Percentiles rank a stretch among this genome's conserved stretches.
These are phyloP conservation scores for Citrus mangshanensis DNA, from an alignment of 345 rosid species.

Conservation along the genomic window DNA sequence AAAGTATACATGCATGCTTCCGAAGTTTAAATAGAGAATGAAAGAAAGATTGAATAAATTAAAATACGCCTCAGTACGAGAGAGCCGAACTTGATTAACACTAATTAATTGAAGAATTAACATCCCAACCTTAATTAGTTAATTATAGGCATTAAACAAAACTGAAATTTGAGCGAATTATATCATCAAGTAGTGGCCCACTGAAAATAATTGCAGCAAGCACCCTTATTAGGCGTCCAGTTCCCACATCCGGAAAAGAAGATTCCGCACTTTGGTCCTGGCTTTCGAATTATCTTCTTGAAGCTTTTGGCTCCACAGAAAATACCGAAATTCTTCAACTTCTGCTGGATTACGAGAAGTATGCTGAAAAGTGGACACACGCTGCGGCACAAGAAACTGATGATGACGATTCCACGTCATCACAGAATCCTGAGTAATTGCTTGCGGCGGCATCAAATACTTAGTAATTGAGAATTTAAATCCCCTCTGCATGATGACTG, in stretches of 20 bases:
- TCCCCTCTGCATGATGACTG: constrained; percentile 37
- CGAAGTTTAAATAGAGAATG: too few species aligned
- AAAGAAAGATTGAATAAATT: too few species aligned
- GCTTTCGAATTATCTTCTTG: constrained; percentile 41
- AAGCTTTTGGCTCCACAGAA: constrained; percentile 44
- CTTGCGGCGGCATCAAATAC: constrained; percentile 35
- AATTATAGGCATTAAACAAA: too few species aligned
- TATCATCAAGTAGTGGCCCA: constrained; percentile 31
- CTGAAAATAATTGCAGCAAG: constrained; percentile 37
- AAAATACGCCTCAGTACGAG: too few species aligned
- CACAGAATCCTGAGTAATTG: constrained; percentile 12
- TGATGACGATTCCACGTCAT: constrained; percentile 15
- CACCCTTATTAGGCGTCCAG: constrained; percentile 38
- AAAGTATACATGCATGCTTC: too few species aligned
- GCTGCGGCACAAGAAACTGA: constrained; percentile 4
- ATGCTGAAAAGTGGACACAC: constrained; percentile 18
- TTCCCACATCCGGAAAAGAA: constrained; percentile 51
- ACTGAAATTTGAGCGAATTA: background rate
- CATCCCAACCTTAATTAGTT: too few species aligned
- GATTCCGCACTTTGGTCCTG: constrained; percentile 45
- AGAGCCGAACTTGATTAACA: too few species aligned
- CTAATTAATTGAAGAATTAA: too few species aligned
- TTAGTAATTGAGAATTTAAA: constrained; percentile 42
- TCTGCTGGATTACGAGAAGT: constrained; percentile 20
- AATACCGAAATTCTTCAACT: constrained; percentile 14